Percentiles rank a stretch among this genome's conserved stretches.
phyloP scores from a whole-genome alignment of 495 filamentous ascomycete genomes.

The Friedmanniomyces simplex region DNA sequence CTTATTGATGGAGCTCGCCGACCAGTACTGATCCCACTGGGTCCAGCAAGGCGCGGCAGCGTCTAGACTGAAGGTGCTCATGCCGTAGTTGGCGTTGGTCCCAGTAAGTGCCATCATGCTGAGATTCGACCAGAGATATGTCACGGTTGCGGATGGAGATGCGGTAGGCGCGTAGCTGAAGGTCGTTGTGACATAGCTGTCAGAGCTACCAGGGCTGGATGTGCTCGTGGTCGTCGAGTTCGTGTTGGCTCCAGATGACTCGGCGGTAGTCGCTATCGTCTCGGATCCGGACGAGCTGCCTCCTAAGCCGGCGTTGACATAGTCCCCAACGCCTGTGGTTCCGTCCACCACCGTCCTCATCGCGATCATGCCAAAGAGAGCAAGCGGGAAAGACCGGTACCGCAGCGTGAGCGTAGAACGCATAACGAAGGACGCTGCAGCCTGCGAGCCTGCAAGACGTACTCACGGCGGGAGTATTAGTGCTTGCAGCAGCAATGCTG shows the following conservation, averaged over 20 bases:
- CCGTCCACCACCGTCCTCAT: neutral
- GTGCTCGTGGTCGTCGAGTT: neutral
- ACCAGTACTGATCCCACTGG: neutral
- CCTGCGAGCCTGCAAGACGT: no score
- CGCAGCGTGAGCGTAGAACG: neutral
- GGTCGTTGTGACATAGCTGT: neutral
- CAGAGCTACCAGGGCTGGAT: neutral
- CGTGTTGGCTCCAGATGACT: neutral
- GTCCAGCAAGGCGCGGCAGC: neutral
- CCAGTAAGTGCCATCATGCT: neutral
- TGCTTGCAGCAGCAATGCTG: no score
- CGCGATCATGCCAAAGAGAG: neutral
- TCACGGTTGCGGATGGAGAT: neutral
- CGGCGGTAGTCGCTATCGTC: neutral
- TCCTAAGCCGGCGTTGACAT: neutral
- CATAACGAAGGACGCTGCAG: no score
- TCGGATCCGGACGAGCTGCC: neutral
- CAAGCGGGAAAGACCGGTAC: neutral
- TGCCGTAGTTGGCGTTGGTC: neutral
- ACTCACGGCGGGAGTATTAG: no score
- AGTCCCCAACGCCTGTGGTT: slow-evolving; percentile 3
- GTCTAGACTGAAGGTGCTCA: neutral
- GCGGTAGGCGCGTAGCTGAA: neutral
- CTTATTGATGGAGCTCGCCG: neutral
- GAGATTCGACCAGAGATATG: neutral